Percentiles rank a stretch among this genome's conserved stretches.
Conservation (phyloP, 73 alveolate species). For the Tetrahymena thermophila region DNA sequence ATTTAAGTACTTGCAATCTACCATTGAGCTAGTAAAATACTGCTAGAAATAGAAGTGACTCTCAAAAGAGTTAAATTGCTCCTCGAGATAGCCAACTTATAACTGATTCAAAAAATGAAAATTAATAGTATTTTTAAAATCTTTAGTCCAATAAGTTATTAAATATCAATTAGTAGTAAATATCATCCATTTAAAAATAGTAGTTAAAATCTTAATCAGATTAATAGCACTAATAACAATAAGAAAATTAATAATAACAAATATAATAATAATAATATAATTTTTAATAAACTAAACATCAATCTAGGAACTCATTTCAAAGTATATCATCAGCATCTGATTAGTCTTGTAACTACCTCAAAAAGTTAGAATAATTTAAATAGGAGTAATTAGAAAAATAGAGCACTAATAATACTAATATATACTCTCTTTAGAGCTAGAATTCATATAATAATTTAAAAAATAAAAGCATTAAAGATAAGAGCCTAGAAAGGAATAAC, state of each 20-base stretch:
- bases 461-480: neutral
- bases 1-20: neutral
- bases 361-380: neutral
- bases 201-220: neutral
- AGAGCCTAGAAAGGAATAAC: neutral
- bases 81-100: neutral
- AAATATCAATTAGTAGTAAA: neutral
- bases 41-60: neutral
- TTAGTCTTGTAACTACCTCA: neutral
- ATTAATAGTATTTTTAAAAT: neutral
- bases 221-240: neutral
- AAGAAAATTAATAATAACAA: too few species aligned
- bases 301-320: neutral
- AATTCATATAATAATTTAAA: neutral
- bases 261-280: neutral
- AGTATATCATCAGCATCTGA: neutral
- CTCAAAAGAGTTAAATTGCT: neutral
- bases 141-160: neutral
- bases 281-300: neutral
- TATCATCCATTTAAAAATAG: neutral
- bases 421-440: neutral
- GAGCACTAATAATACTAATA: neutral
- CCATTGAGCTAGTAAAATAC: neutral
- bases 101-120: neutral
- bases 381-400: neutral